These are phyloP conservation scores for Aureobasidium sp. DNA, from an alignment of 2,329 filamentous ascomycete species.

Conservation along the genomic window DNA sequence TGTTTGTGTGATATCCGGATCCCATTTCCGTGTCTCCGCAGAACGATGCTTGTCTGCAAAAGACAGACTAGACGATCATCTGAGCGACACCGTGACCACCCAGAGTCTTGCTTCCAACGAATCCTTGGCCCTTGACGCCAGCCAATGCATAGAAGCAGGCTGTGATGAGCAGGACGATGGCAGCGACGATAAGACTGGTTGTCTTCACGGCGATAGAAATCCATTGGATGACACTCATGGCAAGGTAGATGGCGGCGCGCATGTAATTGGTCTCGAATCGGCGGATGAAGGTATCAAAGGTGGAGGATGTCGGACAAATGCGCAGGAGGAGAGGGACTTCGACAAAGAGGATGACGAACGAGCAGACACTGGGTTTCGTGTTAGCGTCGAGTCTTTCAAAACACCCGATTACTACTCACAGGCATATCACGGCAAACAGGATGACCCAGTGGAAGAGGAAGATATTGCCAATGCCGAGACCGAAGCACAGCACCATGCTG, in stretches of 20 bases:
- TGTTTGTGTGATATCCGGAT: neutral
- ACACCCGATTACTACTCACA: conserved; percentile 29
- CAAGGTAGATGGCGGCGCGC: conserved; percentile 76
- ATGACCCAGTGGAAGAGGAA: conserved; percentile 53
- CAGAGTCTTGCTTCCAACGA: conserved; percentile 89
- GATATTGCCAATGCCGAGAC: conserved; percentile 60
- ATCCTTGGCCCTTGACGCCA: conserved; percentile 72
- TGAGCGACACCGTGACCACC: conserved; percentile 89
- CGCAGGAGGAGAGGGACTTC: conserved; percentile 88
- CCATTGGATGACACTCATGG: conserved; percentile 79
- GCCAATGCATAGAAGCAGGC: conserved; percentile 73
- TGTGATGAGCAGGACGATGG: conserved; percentile 69
- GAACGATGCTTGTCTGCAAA: neutral
- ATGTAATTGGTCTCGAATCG: conserved; percentile 94
- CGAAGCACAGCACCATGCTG: conserved; percentile 57
- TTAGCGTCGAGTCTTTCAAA: neutral
- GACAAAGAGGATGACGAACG: conserved; percentile 44
- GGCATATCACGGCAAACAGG: conserved; percentile 48
- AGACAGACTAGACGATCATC: conserved; percentile 73
- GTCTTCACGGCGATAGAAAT: conserved; percentile 58
- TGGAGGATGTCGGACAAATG: conserved; percentile 89
- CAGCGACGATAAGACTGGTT: conserved; percentile 77
- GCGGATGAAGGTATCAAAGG: conserved; percentile 84
- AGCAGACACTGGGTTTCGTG: conserved; percentile 29
- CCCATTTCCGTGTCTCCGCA: neutral